A percentile compares a stretch with the other conserved stretches of the same genome.
These are phyloP conservation scores for Cryphonectria carpinicola DNA, from an alignment of 2,329 filamentous ascomycete species.

Conservation along the genomic window DNA sequence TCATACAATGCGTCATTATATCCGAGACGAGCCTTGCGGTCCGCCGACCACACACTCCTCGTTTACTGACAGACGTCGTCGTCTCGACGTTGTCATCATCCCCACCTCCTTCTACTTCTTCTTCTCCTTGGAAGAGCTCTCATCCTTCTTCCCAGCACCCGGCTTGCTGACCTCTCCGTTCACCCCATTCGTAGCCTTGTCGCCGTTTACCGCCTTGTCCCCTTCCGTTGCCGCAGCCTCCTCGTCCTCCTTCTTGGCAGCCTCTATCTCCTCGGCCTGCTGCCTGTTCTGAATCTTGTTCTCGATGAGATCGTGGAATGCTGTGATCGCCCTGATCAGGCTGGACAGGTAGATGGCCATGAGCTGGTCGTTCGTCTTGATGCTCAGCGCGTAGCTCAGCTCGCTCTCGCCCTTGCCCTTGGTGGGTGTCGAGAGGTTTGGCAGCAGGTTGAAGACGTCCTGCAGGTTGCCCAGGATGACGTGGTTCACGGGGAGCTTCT, in stretches of 20 bases:
- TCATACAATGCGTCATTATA: conserved; percentile 33
- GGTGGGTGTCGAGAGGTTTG: conserved; percentile 87
- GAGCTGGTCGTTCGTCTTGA: conserved; percentile 99
- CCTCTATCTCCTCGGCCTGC: conserved; percentile 93
- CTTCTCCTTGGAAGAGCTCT: conserved; percentile 38
- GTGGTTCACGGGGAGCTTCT: conserved; percentile 93
- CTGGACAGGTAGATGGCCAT: conserved; percentile 98
- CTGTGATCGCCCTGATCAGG: conserved; percentile 95
- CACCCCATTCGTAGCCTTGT: conserved; percentile 44
- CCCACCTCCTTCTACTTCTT: conserved; percentile 12
- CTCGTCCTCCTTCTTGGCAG: conserved; percentile 74
- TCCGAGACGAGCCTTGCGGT: conserved; percentile 7
- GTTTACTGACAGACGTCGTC: not conserved
- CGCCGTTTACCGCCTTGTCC: conserved; percentile 58
- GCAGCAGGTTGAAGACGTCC: conserved; percentile 97
- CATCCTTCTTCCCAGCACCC: conserved; percentile 42
- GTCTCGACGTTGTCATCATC: conserved; percentile 1
- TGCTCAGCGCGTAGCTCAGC: conserved; percentile 92
- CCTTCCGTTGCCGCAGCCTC: conserved; percentile 63
- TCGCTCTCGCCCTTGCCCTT: conserved; percentile 71
- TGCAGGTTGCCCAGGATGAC: conserved; percentile 97
- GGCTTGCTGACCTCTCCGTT: conserved; percentile 56
- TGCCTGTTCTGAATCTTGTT: conserved; percentile 99
- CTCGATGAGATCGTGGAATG: conserved; percentile 98
- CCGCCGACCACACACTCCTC: not conserved